These are phyloP conservation scores for Fusarium bactridioides DNA, from an alignment of 2,329 filamentous ascomycete species.

Conservation along the genomic window DNA sequence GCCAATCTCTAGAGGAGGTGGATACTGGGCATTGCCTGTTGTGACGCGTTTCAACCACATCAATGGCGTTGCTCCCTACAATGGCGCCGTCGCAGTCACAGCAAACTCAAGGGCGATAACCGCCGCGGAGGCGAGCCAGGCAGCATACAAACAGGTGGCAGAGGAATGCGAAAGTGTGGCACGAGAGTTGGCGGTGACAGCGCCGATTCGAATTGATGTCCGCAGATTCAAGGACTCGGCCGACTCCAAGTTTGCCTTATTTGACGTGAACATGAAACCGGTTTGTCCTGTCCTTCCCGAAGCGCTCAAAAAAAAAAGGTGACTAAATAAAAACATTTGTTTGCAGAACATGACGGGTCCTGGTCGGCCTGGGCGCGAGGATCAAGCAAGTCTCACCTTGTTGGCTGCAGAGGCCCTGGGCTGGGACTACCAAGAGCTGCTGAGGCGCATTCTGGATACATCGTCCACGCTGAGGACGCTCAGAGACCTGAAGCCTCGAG, in stretches of 20 bases:
- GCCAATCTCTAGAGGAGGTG: constrained; percentile 43
- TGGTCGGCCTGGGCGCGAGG: constrained; percentile 22
- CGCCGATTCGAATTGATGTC: constrained; percentile 57
- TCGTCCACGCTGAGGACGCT: constrained; percentile 13
- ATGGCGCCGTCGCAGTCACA: constrained; percentile 30
- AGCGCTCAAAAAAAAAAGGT: background rate
- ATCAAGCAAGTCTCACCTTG: constrained; percentile 32
- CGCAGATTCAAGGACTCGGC: constrained; percentile 45
- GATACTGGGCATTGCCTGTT: constrained; percentile 53
- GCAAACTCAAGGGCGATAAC: constrained; percentile 54
- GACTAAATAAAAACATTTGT: constrained; percentile 6
- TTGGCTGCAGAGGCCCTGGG: constrained; percentile 23
- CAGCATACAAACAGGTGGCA: constrained; percentile 40
- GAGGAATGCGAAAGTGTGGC: constrained; percentile 53
- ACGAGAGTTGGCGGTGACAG: constrained; percentile 49
- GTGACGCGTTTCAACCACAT: constrained; percentile 31
- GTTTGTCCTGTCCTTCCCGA: constrained; percentile 42
- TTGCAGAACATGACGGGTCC: constrained; percentile 32
- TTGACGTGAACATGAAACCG: constrained; percentile 62
- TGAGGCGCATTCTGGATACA: constrained; percentile 16
- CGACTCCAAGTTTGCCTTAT: constrained; percentile 53
- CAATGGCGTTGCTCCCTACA: constrained; percentile 30
- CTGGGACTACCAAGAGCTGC: constrained; percentile 22
- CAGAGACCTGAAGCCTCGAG: background rate
- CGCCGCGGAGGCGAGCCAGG: constrained; percentile 28